A percentile compares a stretch with the other conserved stretches of the same genome.
These are phyloP conservation scores for Gonapodya sp. DNA, from an alignment of 192 early-diverging fungal species.

Conservation along the genomic window DNA sequence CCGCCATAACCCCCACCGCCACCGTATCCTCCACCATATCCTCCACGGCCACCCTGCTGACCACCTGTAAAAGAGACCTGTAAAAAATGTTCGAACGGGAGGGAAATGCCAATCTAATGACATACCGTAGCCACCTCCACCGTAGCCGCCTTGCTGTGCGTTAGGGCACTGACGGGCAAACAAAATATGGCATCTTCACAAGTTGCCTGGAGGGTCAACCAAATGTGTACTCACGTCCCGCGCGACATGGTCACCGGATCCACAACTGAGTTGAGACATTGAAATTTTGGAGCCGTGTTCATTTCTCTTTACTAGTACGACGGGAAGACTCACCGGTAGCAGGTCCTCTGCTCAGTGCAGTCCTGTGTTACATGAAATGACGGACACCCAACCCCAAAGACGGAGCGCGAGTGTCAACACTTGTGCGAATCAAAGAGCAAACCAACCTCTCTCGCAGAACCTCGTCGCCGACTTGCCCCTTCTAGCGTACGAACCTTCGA, in stretches of 20 bases:
- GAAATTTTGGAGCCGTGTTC: too few species aligned
- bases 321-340: background rate
- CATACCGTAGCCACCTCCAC: background rate
- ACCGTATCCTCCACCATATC: background rate
- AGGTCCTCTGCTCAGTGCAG: background rate
- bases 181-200: background rate
- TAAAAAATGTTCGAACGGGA: too few species aligned
- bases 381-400: background rate
- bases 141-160: background rate
- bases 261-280: background rate
- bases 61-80: too few species aligned
- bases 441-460: background rate
- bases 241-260: background rate
- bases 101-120: too few species aligned
- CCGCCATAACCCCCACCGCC: background rate
- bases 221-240: background rate
- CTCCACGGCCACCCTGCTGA: too few species aligned
- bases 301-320: too few species aligned
- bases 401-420: background rate
- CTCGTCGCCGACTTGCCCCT: background rate
- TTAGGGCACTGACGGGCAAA: background rate
- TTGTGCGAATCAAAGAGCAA: background rate
- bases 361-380: background rate
- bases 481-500: conserved; percentile 1
- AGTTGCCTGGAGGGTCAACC: background rate